Evolutionary conservation across 306 rosid genomes (phyloP).

Genomic region (Vigna mungo): DNA sequence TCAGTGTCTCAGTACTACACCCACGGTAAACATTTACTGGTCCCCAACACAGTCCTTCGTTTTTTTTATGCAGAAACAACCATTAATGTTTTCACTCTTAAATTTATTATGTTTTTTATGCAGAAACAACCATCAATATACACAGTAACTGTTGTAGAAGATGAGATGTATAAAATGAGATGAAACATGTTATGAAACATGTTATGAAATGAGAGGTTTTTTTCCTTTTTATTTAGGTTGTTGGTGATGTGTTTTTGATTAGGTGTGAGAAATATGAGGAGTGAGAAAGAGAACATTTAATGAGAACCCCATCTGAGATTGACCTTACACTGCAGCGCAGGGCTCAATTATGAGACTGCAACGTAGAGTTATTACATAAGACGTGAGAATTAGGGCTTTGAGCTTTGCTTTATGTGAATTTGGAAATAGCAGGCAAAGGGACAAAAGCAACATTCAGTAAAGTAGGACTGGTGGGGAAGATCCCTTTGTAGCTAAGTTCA

Average conservation of each 20-base stretch:
- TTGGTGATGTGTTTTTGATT: constrained; percentile 32
- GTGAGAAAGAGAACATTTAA: constrained; percentile 36
- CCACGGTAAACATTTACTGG: constrained; percentile 45
- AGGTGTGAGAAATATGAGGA: constrained; percentile 23
- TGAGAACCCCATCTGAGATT: constrained; percentile 57
- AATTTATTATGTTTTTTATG: too few species aligned
- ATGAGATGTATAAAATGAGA: too few species aligned
- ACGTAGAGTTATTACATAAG: constrained; percentile 61
- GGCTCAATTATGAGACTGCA: constrained; percentile 53
- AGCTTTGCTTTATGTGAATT: constrained; percentile 57
- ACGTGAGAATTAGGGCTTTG: constrained; percentile 67
- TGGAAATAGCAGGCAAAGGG: constrained; percentile 48
- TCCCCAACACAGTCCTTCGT: constrained; percentile 39
- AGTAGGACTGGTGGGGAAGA: constrained; percentile 50
- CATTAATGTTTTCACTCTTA: too few species aligned
- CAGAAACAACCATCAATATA: too few species aligned
- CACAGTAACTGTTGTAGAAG: too few species aligned
- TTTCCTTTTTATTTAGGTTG: neutral
- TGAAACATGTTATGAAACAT: neutral
- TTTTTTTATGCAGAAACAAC: neutral
- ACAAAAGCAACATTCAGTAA: constrained; percentile 56
- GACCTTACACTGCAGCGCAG: constrained; percentile 58
- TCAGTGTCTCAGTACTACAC: constrained; percentile 42
- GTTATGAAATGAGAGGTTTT: neutral
- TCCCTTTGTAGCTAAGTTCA: constrained; percentile 59